Evolutionary conservation across 1,284 basidiomycete species (phyloP).

Genomic region (Malassezia sympodialis): DNA sequence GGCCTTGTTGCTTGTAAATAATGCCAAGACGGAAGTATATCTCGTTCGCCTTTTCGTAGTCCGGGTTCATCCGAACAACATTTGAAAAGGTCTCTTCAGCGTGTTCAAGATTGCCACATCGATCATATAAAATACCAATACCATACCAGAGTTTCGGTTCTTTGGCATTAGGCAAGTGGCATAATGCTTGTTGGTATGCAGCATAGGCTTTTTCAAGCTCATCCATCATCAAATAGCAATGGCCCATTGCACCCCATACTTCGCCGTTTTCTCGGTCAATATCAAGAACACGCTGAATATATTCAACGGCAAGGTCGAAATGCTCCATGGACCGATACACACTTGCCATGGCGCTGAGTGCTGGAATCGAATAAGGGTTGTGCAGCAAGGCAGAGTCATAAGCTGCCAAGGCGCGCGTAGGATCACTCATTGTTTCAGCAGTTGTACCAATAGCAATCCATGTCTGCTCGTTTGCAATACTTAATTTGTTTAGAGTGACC

Average conservation of each 20-base stretch:
- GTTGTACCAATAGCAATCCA: constrained; percentile 41
- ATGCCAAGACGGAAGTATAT: constrained; percentile 96
- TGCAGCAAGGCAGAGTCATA: constrained; percentile 44
- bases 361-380: constrained; percentile 43
- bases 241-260: constrained; percentile 55
- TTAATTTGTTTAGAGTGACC: constrained; percentile 28
- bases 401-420: constrained; percentile 36
- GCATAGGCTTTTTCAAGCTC: constrained; percentile 97
- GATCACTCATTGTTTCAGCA: constrained; percentile 46
- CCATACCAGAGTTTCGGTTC: constrained; percentile 99
- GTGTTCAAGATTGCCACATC: constrained; percentile 94
- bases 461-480: constrained; percentile 37
- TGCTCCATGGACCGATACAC: constrained; percentile 43
- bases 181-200: constrained; percentile 95
- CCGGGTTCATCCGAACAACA: constrained; percentile 91
- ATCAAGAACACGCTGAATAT: constrained; percentile 78
- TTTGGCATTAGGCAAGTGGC: constrained; percentile 89
- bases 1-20: constrained; percentile 97
- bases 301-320: constrained; percentile 69
- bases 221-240: constrained; percentile 98
- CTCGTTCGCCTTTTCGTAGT: constrained; percentile 98
- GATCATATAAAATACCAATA: constrained; percentile 95
- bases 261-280: constrained; percentile 51
- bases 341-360: constrained; percentile 43
- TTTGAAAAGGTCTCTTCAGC: constrained; percentile 97